These are phyloP conservation scores for Endocarpon pusillum DNA, from an alignment of 495 filamentous ascomycete genomes.

Conservation along the genomic window DNA sequence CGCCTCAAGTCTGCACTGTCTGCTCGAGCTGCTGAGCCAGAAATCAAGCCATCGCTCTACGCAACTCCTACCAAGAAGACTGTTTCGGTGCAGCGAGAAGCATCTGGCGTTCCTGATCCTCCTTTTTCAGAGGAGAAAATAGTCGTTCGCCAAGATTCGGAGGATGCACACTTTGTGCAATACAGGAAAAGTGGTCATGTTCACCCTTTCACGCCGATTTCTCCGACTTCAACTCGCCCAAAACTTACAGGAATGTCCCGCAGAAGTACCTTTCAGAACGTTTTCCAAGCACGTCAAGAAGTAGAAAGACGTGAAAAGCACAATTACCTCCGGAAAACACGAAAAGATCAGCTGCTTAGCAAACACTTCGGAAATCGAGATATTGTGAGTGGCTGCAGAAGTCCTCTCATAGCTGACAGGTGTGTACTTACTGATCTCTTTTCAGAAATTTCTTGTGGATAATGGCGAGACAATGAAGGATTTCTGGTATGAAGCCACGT, in stretches of 20 bases:
- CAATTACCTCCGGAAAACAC: not conserved
- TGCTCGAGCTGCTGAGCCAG: no score
- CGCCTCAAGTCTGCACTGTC: no score
- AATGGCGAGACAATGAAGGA: conserved; percentile 12
- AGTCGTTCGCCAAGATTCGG: not conserved
- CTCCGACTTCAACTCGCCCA: not conserved
- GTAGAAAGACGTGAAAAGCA: conserved; percentile 2
- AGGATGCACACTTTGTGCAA: not conserved
- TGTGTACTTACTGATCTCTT: conserved; percentile 1
- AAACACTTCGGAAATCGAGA: conserved; percentile 5
- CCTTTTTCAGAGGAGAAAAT: no score
- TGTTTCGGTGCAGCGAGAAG: no score
- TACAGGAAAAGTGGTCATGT: not conserved
- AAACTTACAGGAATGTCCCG: not conserved
- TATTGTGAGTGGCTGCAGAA: conserved; percentile 8
- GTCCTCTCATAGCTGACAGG: not conserved
- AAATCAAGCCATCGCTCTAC: no score
- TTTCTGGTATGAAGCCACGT: conserved; percentile 5
- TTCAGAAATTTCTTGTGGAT: conserved; percentile 14
- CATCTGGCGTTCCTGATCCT: no score
- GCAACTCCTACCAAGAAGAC: no score
- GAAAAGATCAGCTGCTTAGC: conserved; percentile 4
- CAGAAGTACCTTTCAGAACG: conserved; percentile 1
- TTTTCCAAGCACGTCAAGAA: conserved; percentile 5
- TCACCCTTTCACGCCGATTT: not conserved